phyloP scores from a whole-genome alignment of 345 rosid species.

The Arabis alpina region DNA sequence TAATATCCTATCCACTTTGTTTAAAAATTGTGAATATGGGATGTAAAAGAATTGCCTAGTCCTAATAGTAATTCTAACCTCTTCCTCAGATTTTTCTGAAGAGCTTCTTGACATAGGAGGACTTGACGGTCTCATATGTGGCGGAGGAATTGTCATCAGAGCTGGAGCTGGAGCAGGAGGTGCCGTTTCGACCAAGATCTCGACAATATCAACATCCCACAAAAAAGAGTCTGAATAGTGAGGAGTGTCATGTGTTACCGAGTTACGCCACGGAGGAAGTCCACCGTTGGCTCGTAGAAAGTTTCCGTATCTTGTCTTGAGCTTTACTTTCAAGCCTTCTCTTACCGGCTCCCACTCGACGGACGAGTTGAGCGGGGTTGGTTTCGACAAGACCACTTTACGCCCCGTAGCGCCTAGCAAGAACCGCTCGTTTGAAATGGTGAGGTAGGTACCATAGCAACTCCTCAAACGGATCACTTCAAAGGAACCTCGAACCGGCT shows the following conservation, averaged over 20 bases:
- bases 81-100: conserved; percentile 51
- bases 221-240: conserved; percentile 59
- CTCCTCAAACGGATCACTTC: conserved; percentile 66
- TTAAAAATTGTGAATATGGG: no score
- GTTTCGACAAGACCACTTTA: conserved; percentile 63
- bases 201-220: conserved; percentile 74
- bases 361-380: conserved; percentile 57
- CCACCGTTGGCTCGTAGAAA: conserved; percentile 80
- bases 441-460: conserved; percentile 67
- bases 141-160: conserved; percentile 42
- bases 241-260: conserved; percentile 75
- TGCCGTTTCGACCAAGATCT: conserved; percentile 43
- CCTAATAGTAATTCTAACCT: conserved; percentile 56
- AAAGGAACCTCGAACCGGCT: conserved; percentile 55
- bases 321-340: conserved; percentile 55
- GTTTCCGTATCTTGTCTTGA: conserved; percentile 63
- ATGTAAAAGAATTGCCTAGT: not conserved
- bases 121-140: conserved; percentile 53
- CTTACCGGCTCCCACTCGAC: conserved; percentile 78
- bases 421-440: conserved; percentile 78
- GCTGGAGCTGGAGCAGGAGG: conserved; percentile 14
- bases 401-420: conserved; percentile 77
- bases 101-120: conserved; percentile 33
- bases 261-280: conserved; percentile 86
- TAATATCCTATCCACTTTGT: no score